phyloP scores from a whole-genome alignment of 345 rosid genomes.

The Ceriops tagal region DNA sequence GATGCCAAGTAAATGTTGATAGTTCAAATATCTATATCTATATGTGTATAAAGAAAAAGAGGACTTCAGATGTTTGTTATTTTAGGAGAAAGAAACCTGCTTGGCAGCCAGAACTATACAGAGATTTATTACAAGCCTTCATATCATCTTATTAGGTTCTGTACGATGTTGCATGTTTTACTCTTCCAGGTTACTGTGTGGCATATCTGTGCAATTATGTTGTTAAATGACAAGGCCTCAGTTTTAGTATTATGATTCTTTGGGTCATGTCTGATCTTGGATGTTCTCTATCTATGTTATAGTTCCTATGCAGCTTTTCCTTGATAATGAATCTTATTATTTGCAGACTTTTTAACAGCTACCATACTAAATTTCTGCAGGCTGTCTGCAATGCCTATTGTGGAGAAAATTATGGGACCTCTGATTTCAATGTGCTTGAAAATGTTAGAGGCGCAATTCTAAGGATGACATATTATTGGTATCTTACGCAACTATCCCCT shows the following conservation, averaged over 20 bases:
- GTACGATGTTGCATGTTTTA: neutral
- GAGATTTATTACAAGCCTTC: neutral
- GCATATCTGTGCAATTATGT: neutral
- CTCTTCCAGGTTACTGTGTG: neutral
- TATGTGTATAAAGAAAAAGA: too few species aligned
- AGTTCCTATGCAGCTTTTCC: neutral
- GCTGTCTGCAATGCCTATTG: slow-evolving; percentile 77
- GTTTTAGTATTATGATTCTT: neutral
- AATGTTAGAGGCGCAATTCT: slow-evolving; percentile 70
- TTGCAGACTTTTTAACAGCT: neutral
- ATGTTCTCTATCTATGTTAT: neutral
- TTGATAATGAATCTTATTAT: neutral
- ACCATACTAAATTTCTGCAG: slow-evolving; percentile 30
- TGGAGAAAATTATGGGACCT: slow-evolving; percentile 68
- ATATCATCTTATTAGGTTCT: neutral
- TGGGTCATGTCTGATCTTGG: neutral
- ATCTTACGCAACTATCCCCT: slow-evolving; percentile 14
- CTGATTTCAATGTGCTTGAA: slow-evolving; percentile 55
- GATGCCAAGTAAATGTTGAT: too few species aligned
- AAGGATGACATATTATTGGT: slow-evolving; percentile 98
- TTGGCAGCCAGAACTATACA: too few species aligned
- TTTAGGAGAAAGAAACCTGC: neutral
- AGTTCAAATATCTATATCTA: too few species aligned
- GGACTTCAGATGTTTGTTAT: neutral
- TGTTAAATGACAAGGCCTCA: neutral